Evolutionary conservation across 1,139 yeast genomes (phyloP).

Genomic region (Zygotorulaspora mrakii): DNA sequence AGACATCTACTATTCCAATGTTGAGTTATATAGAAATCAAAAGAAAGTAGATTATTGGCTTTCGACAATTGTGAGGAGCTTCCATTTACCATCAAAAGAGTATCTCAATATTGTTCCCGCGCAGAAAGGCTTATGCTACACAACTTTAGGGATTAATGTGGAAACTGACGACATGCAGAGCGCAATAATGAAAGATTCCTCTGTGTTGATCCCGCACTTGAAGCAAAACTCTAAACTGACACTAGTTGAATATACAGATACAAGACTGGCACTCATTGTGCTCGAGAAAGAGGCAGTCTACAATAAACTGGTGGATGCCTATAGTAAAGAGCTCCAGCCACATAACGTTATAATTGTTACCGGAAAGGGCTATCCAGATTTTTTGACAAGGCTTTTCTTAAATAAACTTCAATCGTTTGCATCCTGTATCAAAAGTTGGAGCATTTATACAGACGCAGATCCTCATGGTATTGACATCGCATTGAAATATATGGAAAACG

Average conservation of each 20-base stretch:
- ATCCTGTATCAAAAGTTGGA: constrained; percentile 10
- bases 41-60: constrained; percentile 26
- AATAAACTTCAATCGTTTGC: constrained; percentile 17
- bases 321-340: constrained; percentile 3
- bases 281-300: constrained; percentile 37
- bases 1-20: constrained; percentile 37
- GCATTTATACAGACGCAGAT: constrained; percentile 37
- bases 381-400: constrained; percentile 30
- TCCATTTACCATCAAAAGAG: constrained; percentile 20
- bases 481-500: constrained; percentile 25
- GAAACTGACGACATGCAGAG: constrained; percentile 9
- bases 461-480: constrained; percentile 38
- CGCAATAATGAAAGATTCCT: constrained; percentile 9
- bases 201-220: constrained; percentile 21
- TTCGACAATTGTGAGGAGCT: constrained; percentile 21
- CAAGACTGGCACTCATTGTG: constrained; percentile 20
- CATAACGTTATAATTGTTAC: constrained; percentile 30
- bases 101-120: constrained; percentile 34
- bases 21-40: constrained; percentile 32
- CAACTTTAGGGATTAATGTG: constrained; percentile 15
- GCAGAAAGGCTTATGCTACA: constrained; percentile 37
- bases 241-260: constrained; percentile 10
- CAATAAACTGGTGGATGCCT: constrained; percentile 24
- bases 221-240: constrained; percentile 10
- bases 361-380: constrained; percentile 40